Evolutionary conservation across 1,284 basidiomycete species (phyloP).

Genomic region (Cystobasidiaceae sp.): DNA sequence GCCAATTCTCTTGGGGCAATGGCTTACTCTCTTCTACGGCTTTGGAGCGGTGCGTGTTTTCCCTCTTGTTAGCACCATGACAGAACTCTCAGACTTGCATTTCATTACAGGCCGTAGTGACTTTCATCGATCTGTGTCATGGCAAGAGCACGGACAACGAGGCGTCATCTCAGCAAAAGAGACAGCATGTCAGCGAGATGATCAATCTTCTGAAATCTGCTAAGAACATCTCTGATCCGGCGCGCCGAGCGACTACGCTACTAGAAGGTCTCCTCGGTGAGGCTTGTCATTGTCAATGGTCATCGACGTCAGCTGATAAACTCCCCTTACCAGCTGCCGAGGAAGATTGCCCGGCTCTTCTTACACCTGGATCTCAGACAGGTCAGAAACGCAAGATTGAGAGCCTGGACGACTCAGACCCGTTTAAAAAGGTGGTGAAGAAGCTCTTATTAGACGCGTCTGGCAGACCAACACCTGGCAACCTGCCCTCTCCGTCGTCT

Average conservation of each 20-base stretch:
- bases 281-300: background rate
- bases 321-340: constrained; percentile 9
- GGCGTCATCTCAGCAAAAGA: background rate
- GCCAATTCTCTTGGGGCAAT: constrained; percentile 41
- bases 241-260: constrained; percentile 15
- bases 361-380: background rate
- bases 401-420: background rate
- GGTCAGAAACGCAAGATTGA: constrained; percentile 12
- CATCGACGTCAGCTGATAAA: background rate
- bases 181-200: constrained; percentile 18
- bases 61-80: constrained; percentile 37
- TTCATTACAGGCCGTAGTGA: constrained; percentile 25
- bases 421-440: constrained; percentile 17
- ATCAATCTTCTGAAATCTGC: constrained; percentile 11
- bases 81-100: constrained; percentile 27
- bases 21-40: constrained; percentile 43
- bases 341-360: constrained; percentile 13
- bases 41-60: constrained; percentile 40
- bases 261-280: constrained; percentile 28
- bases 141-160: constrained; percentile 9
- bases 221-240: constrained; percentile 27
- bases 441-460: constrained; percentile 26
- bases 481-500: constrained; percentile 1
- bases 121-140: constrained; percentile 30
- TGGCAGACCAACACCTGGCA: background rate